These are phyloP conservation scores for Dothidotthia symphoricarpi DNA, from an alignment of 2,329 filamentous ascomycete species.

Conservation along the genomic window DNA sequence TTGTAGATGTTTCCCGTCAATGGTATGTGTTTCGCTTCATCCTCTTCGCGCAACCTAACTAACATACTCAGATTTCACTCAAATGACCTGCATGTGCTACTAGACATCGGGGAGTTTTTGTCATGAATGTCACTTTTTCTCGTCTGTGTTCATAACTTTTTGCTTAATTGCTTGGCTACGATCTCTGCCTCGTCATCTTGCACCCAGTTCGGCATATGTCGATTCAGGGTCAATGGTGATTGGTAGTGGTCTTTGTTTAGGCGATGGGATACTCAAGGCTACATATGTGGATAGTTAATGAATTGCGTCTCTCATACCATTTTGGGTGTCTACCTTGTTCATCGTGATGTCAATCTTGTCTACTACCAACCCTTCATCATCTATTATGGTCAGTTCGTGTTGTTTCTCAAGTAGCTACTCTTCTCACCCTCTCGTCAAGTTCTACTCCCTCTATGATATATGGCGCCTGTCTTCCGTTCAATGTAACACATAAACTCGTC, in stretches of 20 bases:
- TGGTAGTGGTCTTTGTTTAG: slow-evolving; percentile 19
- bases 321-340: no score
- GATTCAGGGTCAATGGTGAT: slow-evolving; percentile 14
- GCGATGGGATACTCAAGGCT: slow-evolving; percentile 31
- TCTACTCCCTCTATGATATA: no score
- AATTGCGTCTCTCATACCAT: slow-evolving; percentile 22
- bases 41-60: slow-evolving; percentile 13
- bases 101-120: slow-evolving; percentile 35
- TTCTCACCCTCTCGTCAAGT: no score
- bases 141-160: slow-evolving; percentile 43
- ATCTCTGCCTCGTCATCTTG: slow-evolving; percentile 17
- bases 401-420: no score
- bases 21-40: slow-evolving; percentile 22
- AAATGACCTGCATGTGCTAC: slow-evolving; percentile 31
- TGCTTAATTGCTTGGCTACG: slow-evolving; percentile 28
- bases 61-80: slow-evolving; percentile 20
- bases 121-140: slow-evolving; percentile 29
- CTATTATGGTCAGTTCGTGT: no score
- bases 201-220: slow-evolving; percentile 15
- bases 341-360: no score
- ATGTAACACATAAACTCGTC: no score
- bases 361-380: no score
- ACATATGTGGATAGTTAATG: slow-evolving; percentile 43
- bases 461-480: no score
- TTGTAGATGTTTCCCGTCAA: slow-evolving; percentile 50